These are phyloP conservation scores for Lentinus tigrinus DNA, from an alignment of 768 basidiomycete genomes.

Conservation along the genomic window DNA sequence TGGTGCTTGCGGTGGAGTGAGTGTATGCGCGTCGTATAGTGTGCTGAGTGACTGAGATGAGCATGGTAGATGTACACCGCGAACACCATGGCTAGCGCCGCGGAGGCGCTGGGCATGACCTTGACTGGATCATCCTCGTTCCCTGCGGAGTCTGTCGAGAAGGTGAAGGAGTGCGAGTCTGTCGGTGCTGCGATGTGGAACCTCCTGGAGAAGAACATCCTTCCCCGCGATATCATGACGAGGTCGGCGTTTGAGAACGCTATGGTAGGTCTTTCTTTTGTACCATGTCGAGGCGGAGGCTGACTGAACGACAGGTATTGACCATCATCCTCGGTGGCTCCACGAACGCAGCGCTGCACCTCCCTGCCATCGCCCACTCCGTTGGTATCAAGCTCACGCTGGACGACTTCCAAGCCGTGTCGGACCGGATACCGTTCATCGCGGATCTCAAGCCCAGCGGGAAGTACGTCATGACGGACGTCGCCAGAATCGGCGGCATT, in stretches of 20 bases:
- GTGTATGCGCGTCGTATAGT: constrained; percentile 31
- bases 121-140: constrained; percentile 96
- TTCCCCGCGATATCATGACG: constrained; percentile 96
- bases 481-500: constrained; percentile 93
- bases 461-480: constrained; percentile 98
- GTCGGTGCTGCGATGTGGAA: constrained; percentile 83
- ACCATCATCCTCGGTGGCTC: constrained; percentile 98
- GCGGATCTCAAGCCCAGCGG: constrained; percentile 97
- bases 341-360: constrained; percentile 94
- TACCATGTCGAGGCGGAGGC: neutral
- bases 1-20: constrained; percentile 95
- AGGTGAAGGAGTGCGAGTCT: constrained; percentile 77
- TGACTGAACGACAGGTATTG: constrained; percentile 58
- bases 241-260: constrained; percentile 96
- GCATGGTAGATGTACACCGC: constrained; percentile 87
- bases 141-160: constrained; percentile 91
- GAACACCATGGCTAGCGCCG: constrained; percentile 96
- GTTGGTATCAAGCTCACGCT: constrained; percentile 86
- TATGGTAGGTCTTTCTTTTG: constrained; percentile 55
- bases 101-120: constrained; percentile 95
- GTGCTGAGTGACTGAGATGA: constrained; percentile 1
- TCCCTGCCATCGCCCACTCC: constrained; percentile 95
- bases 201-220: constrained; percentile 87
- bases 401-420: constrained; percentile 93
- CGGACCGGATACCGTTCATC: constrained; percentile 90